Conservation (phyloP, 768 basidiomycete genomes). For the Kwoniella pini region DNA sequence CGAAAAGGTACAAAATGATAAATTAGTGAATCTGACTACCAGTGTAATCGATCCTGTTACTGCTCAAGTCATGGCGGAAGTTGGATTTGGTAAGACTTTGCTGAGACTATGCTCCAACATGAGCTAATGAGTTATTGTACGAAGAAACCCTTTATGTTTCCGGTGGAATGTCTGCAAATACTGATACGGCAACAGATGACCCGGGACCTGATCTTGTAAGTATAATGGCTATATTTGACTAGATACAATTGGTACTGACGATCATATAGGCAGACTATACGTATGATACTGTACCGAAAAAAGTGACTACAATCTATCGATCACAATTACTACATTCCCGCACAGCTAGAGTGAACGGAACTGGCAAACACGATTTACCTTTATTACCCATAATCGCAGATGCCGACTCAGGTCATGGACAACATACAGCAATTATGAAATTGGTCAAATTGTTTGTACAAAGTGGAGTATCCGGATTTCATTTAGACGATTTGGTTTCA, state of each 20-base stretch:
- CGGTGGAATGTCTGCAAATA: conserved; percentile 80
- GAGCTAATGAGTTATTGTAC: neutral
- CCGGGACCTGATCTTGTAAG: conserved; percentile 20
- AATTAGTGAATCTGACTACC: conserved; percentile 80
- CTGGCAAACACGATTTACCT: conserved; percentile 48
- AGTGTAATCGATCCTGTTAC: conserved; percentile 84
- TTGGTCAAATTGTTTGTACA: conserved; percentile 92
- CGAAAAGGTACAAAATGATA: conserved; percentile 63
- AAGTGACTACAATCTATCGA: conserved; percentile 86
- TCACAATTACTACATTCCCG: conserved; percentile 90
- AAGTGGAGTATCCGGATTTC: conserved; percentile 86
- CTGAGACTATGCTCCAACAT: neutral
- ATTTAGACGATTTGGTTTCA: conserved; percentile 85
- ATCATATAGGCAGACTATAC: conserved; percentile 84
- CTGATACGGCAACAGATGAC: conserved; percentile 7
- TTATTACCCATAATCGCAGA: conserved; percentile 86
- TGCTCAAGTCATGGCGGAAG: conserved; percentile 57
- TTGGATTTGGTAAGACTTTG: conserved; percentile 15
- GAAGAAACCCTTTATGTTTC: conserved; percentile 82
- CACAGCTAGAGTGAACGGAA: conserved; percentile 15
- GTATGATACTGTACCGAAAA: conserved; percentile 94
- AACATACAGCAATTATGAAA: conserved; percentile 91
- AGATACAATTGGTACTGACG: too few species aligned
- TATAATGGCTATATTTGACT: neutral
- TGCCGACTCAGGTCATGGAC: conserved; percentile 91